phyloP scores from a whole-genome alignment of 441 rosid species.

The Pelargonium australe region DNA sequence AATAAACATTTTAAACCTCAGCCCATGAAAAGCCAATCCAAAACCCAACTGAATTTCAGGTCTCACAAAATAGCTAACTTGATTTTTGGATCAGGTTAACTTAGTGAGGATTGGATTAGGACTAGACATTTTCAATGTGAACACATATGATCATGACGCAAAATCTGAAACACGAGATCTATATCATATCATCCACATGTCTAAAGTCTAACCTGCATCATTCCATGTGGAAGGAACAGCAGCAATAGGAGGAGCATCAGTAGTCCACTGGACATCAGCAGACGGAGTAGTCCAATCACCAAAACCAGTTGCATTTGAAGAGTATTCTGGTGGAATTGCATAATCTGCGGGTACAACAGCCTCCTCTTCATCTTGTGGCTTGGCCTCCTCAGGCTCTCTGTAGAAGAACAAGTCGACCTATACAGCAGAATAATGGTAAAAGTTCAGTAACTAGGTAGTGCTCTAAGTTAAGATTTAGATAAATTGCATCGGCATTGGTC shows the following conservation, averaged over 20 bases:
- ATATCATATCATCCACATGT: neutral
- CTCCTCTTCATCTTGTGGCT: slow-evolving; percentile 72
- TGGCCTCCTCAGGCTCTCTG: slow-evolving; percentile 43
- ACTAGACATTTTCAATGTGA: too few relatives aligned
- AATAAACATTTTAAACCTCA: too few relatives aligned
- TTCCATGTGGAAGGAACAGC: slow-evolving; percentile 38
- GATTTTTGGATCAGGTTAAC: too few relatives aligned
- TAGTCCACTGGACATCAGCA: slow-evolving; percentile 47
- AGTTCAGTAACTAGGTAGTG: neutral
- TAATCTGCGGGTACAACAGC: slow-evolving; percentile 33
- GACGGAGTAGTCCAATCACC: slow-evolving; percentile 42
- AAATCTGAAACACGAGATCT: neutral
- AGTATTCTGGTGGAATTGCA: slow-evolving; percentile 20
- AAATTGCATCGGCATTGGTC: neutral
- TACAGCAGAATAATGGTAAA: slow-evolving; percentile 3
- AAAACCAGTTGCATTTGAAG: neutral
- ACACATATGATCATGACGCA: too few relatives aligned
- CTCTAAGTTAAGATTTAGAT: neutral
- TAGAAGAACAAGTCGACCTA: slow-evolving; percentile 68
- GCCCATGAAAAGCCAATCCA: too few relatives aligned
- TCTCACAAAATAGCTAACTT: too few relatives aligned
- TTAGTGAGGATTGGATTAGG: too few relatives aligned
- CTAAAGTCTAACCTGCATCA: slow-evolving; percentile 31
- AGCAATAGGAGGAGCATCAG: slow-evolving; percentile 41
- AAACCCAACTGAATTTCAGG: too few relatives aligned